Evolutionary conservation across 2,329 filamentous ascomycete genomes (phyloP).

Genomic region (Lasiodiplodia hormozganensis): DNA sequence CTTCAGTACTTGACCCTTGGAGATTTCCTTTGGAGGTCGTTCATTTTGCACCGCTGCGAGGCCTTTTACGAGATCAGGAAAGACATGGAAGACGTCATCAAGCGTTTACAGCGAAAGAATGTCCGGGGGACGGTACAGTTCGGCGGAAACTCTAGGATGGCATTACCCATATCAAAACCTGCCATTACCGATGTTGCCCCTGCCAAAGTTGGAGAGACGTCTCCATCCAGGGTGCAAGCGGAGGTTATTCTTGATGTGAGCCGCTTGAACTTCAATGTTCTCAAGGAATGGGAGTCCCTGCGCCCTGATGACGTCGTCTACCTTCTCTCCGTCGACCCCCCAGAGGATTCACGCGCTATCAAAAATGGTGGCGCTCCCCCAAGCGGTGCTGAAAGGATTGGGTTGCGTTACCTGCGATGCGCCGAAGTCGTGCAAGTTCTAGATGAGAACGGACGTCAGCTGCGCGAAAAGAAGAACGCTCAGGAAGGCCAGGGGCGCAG

Average conservation of each 20-base stretch:
- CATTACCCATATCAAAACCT: conserved; percentile 82
- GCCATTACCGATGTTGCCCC: conserved; percentile 87
- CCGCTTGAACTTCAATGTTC: conserved; percentile 75
- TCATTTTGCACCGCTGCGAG: conserved; percentile 87
- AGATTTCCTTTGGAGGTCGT: conserved; percentile 95
- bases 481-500: conserved; percentile 60
- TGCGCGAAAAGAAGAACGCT: conserved; percentile 63
- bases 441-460: conserved; percentile 79
- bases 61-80: conserved; percentile 93
- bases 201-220: conserved; percentile 79
- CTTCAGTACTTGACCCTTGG: conserved; percentile 93
- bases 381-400: conserved; percentile 66
- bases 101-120: conserved; percentile 73
- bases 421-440: conserved; percentile 86
- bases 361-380: conserved; percentile 60
- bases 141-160: conserved; percentile 89
- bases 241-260: conserved; percentile 87
- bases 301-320: conserved; percentile 90
- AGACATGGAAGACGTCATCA: conserved; percentile 83
- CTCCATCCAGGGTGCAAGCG: conserved; percentile 83
- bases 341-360: conserved; percentile 54
- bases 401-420: conserved; percentile 74
- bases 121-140: conserved; percentile 64
- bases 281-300: conserved; percentile 88
- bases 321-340: conserved; percentile 75